Base-by-base conservation (phyloP, 495 filamentous ascomycete species). In the Xylaria curta region DNA sequence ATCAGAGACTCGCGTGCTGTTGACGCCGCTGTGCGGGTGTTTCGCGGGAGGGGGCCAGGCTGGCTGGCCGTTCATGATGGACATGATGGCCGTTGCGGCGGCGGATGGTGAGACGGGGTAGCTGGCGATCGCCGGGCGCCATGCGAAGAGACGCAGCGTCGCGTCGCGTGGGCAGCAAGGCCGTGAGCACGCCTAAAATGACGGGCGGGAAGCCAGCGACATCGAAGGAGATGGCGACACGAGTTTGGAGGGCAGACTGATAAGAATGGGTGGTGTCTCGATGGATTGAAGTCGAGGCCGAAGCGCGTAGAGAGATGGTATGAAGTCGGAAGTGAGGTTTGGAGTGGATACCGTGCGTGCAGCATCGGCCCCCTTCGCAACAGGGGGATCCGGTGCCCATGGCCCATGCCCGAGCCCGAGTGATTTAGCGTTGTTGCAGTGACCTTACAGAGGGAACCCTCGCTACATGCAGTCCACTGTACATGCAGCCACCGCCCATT, bases 31-130 rank as follows among this genome's bases (percentile, higher is more conserved):
- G 69, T 83, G 80, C 67, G 73, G 64, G 60, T 76, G 64, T 49
- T 74, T 72, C 51, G 62, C 53, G 49, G 81, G 78, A 17, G 86
- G 77, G 44, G 81, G 82, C 85, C 86, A 86, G 78, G 74, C 73
- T 70, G 81, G 76, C 76, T 85, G 84, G 79, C 82, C 81, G 81
- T 85, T 86, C 73, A 83, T 78, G 78, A 85, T 82, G 76, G 86
- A 84, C 82, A 85, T 86, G 72, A 78, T 84, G 72, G 77, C 78
- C 76, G 73, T 66, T 63, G 63, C 62, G 76, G 74, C 72, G 66
- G 75, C 73, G 71, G 74, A 78, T 81, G 79, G 65, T 76, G 80
- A 73, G 73, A 76, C 76, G 70, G 61, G 71, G 73, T 51, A 66
- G 76, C 72, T 75, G 77, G 74, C 72, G 75, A 80, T 76, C 81